Percentiles rank a stretch among this genome's conserved stretches.
These are phyloP conservation scores for Xylaria sp. DNA, from an alignment of 2,329 filamentous ascomycete genomes.

Conservation along the genomic window DNA sequence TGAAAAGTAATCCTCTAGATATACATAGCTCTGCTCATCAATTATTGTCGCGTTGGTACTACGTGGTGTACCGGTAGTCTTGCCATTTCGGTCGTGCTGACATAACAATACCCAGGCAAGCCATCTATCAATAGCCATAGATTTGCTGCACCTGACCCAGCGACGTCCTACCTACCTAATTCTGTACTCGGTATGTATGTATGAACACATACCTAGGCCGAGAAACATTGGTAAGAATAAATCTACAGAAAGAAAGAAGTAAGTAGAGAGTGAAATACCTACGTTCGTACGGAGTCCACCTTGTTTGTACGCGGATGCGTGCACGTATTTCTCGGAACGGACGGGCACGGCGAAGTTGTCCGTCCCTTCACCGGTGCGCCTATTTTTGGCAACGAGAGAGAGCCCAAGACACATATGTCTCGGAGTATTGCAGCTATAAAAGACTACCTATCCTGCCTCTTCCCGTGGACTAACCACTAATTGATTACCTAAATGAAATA, in stretches of 20 bases:
- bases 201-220: neutral
- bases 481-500: neutral
- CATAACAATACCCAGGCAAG: neutral
- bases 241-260: neutral
- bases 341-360: neutral
- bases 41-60: neutral
- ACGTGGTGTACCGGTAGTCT: neutral
- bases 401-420: constrained; percentile 9
- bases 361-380: neutral
- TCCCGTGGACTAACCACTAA: neutral
- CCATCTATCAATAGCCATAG: neutral
- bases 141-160: neutral
- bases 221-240: neutral
- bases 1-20: neutral
- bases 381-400: constrained; percentile 1
- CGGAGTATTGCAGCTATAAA: neutral
- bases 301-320: neutral
- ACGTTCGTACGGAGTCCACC: neutral
- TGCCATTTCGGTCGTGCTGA: neutral
- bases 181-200: neutral
- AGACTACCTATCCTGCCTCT: neutral
- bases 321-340: too few species aligned
- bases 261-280: neutral
- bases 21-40: neutral
- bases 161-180: neutral